A percentile compares a stretch with the other conserved stretches of the same genome.
Conservation (phyloP, 1,284 basidiomycete species). For the Heterobasidion annosum region DNA sequence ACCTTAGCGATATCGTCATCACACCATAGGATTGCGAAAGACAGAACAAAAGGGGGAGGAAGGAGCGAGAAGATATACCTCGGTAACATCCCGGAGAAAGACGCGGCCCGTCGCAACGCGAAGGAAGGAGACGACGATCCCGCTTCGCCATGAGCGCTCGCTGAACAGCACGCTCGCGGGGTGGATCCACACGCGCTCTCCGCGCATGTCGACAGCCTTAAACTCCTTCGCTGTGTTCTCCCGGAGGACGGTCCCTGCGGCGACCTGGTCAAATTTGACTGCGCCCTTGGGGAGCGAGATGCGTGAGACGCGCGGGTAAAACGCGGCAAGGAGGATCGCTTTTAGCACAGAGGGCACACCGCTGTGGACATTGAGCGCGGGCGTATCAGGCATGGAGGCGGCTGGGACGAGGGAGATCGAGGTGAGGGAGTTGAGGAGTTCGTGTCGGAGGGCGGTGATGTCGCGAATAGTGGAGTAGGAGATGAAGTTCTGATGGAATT, state of each 20-base stretch:
- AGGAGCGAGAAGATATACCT: slow-evolving; percentile 37
- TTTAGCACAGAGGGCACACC: slow-evolving; percentile 70
- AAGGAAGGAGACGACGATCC: slow-evolving; percentile 78
- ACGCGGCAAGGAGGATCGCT: slow-evolving; percentile 72
- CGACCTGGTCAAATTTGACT: slow-evolving; percentile 76
- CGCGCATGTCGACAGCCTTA: slow-evolving; percentile 62
- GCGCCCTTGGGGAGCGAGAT: slow-evolving; percentile 68
- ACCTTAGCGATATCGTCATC: slow-evolving; percentile 34
- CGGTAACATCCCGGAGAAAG: slow-evolving; percentile 83
- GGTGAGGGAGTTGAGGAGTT: slow-evolving; percentile 67
- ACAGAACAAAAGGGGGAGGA: neutral
- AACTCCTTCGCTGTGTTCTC: slow-evolving; percentile 79
- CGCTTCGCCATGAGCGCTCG: slow-evolving; percentile 64
- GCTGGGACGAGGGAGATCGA: slow-evolving; percentile 66
- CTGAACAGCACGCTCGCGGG: slow-evolving; percentile 81
- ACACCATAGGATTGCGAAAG: neutral
- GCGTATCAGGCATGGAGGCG: slow-evolving; percentile 32
- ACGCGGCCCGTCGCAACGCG: slow-evolving; percentile 83
- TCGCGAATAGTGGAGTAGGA: slow-evolving; percentile 73
- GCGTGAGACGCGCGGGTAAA: slow-evolving; percentile 74
- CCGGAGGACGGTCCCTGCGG: slow-evolving; percentile 72
- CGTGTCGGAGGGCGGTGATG: slow-evolving; percentile 69
- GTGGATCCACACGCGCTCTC: slow-evolving; percentile 70
- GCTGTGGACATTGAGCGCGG: slow-evolving; percentile 50
- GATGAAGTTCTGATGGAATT: slow-evolving; percentile 68